Conservation (phyloP, 768 basidiomycete genomes). For the Peribolospora baueri region DNA sequence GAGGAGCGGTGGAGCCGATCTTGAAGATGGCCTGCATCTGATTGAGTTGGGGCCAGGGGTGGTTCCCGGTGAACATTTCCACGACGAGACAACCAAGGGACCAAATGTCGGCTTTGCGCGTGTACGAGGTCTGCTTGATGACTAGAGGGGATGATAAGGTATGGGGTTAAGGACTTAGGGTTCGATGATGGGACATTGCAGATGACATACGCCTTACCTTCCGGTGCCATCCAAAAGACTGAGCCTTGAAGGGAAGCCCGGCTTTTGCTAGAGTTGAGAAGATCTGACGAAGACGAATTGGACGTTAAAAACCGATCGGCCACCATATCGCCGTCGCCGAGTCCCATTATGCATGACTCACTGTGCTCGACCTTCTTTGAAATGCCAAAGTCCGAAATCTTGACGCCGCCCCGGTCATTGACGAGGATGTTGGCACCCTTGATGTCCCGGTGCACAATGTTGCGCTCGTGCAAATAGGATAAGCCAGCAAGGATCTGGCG, state of each 20-base stretch:
- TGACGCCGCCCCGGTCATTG: slow-evolving; percentile 72
- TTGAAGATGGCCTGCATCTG: slow-evolving; percentile 99
- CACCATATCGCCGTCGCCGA: not conserved
- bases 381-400: slow-evolving; percentile 96
- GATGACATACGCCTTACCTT: slow-evolving; percentile 17
- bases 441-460: slow-evolving; percentile 92
- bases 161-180: not conserved
- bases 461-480: slow-evolving; percentile 74
- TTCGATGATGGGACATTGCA: slow-evolving; percentile 1
- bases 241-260: slow-evolving; percentile 88
- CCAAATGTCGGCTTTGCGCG: slow-evolving; percentile 96
- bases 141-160: slow-evolving; percentile 21
- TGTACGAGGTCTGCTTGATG: slow-evolving; percentile 90
- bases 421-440: slow-evolving; percentile 97
- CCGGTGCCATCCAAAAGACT: slow-evolving; percentile 99
- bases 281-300: slow-evolving; percentile 10
- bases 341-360: slow-evolving; percentile 25
- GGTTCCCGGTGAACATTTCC: slow-evolving; percentile 92
- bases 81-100: slow-evolving; percentile 77
- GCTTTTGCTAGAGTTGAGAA: slow-evolving; percentile 34
- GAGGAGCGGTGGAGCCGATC: slow-evolving; percentile 66
- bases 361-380: slow-evolving; percentile 94
- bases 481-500: slow-evolving; percentile 73
- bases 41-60: slow-evolving; percentile 87
- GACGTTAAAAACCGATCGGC: slow-evolving; percentile 8